Percentiles rank a stretch among this genome's conserved stretches.
These are phyloP conservation scores for Linderniella brevidens DNA, from an alignment of 257 asterid genomes.

Conservation along the genomic window DNA sequence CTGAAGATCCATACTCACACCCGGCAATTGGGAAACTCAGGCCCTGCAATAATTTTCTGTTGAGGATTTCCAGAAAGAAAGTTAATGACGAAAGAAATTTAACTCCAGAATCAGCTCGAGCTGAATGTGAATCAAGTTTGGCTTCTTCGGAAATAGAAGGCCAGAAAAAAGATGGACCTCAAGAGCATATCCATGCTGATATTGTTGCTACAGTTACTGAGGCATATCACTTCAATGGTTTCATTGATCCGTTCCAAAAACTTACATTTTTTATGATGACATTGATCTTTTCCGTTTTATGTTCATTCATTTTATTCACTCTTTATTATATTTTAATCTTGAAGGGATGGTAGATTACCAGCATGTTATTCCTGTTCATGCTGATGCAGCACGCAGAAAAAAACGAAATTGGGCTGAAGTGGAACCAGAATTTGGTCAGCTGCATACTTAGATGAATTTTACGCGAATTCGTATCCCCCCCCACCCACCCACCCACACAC, in stretches of 20 bases:
- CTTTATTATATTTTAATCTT: conserved; percentile 14
- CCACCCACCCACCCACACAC: too few species aligned
- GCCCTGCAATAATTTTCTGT: conserved; percentile 39
- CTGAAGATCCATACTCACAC: conserved; percentile 94
- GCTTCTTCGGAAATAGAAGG: conserved; percentile 20
- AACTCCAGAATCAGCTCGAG: conserved; percentile 14
- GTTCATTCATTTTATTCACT: conserved; percentile 13
- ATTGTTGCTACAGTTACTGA: conserved; percentile 56
- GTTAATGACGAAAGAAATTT: conserved; percentile 15
- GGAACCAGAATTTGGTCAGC: conserved; percentile 46
- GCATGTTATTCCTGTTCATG: conserved; percentile 84
- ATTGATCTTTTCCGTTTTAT: neutral
- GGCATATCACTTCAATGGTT: conserved; percentile 69
- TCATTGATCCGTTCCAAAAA: conserved; percentile 5
- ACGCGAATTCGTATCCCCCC: conserved; percentile 5
- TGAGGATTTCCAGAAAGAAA: conserved; percentile 50
- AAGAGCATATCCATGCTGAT: conserved; percentile 47
- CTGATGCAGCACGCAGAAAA: conserved; percentile 43
- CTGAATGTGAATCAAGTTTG: conserved; percentile 18
- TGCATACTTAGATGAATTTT: conserved; percentile 12
- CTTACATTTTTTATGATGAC: conserved; percentile 4
- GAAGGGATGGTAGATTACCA: conserved; percentile 93
- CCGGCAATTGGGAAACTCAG: conserved; percentile 64
- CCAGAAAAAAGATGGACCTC: conserved; percentile 18
- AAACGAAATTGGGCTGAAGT: conserved; percentile 66